Evolutionary conservation across 768 basidiomycete species (phyloP).

Genomic region (Agaricus blazei): DNA sequence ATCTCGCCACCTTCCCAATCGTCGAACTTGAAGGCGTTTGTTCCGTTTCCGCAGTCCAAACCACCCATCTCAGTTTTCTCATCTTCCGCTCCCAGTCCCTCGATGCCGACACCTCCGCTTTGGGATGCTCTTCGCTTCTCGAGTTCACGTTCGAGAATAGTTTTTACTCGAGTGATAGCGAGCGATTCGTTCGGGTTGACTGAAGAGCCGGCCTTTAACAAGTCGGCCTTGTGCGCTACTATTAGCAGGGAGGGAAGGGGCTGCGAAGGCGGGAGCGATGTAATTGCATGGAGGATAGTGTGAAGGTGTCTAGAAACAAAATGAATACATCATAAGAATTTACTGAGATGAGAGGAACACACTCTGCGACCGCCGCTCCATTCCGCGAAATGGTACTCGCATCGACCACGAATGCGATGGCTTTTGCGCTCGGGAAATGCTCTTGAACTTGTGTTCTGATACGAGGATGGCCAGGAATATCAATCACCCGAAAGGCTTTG

Average conservation of each 20-base stretch:
- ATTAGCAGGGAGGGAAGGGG: constrained; percentile 55
- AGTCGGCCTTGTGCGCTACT: constrained; percentile 74
- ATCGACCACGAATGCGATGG: constrained; percentile 75
- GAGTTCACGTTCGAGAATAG: constrained; percentile 78
- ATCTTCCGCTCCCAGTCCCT: constrained; percentile 69
- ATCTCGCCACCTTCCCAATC: constrained; percentile 88
- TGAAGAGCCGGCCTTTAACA: constrained; percentile 45
- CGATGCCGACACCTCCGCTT: constrained; percentile 61
- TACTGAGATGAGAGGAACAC: constrained; percentile 24
- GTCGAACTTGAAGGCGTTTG: constrained; percentile 61
- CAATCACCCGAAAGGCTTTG: constrained; percentile 51
- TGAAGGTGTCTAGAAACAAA: constrained; percentile 60
- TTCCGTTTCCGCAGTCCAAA: constrained; percentile 56
- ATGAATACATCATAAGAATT: not conserved
- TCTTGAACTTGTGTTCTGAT: constrained; percentile 72
- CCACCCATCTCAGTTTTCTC: constrained; percentile 65
- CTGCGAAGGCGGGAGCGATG: constrained; percentile 69
- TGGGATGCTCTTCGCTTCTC: constrained; percentile 70
- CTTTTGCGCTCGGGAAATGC: constrained; percentile 55
- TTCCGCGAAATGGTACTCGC: constrained; percentile 74
- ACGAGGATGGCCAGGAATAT: constrained; percentile 84
- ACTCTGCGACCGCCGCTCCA: constrained; percentile 76
- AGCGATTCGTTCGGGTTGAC: constrained; percentile 26
- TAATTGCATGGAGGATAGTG: constrained; percentile 60
- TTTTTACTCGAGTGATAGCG: constrained; percentile 66